Evolutionary conservation across 1,139 yeast species (phyloP), one percentile per base, ranked within the genome.

Genomic region (Diutina neorugosa): DNA sequence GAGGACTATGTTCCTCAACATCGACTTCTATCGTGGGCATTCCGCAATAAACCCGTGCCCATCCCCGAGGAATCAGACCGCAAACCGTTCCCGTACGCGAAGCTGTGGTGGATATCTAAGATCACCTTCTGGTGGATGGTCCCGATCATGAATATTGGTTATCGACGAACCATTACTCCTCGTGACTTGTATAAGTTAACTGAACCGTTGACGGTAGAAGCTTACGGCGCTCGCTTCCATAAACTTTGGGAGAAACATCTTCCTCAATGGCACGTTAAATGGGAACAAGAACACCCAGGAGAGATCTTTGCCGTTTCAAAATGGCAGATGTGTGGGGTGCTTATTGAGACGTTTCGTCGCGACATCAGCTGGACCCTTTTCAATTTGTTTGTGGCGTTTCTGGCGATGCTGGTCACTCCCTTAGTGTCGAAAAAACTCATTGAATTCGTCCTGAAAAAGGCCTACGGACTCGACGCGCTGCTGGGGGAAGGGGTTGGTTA

Each of bases 141-240:
- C 43, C 82, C 82, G 0, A 60, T 78, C 21, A 64, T 78, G 60
- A 71, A 67, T 44, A 78, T 77, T 2, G 95, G 95, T 1, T 86
- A 86, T 62, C 73, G 74, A 54, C 73, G 95, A 60, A 82, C 88
- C 0, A 65, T 86, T 42, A 80, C 79, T 52, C 80, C 82, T 5
- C 75, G 77, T 53, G 95, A 86, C 65, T 64, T 86, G 54, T 85
- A 71, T 65, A 67, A 68, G 51, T 69, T 86, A 54, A 75, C 78
- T 11, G 75, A 71, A 11, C 76, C 79, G 20, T 65, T 80, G 57
- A 70, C 75, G 52, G 81, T 84, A n/a, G 81, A 81, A 31, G 57
- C 56, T 43, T 63, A 79, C 55, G 67, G 77, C 25, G 67, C 60
- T 2, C 57, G 48, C 43, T 71, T 67, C 54, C 31, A 44, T 6